Percentiles rank a stretch among this genome's conserved stretches.
phyloP scores from a whole-genome alignment of 106 monocot species.

The Acanthochlamys bracteata region DNA sequence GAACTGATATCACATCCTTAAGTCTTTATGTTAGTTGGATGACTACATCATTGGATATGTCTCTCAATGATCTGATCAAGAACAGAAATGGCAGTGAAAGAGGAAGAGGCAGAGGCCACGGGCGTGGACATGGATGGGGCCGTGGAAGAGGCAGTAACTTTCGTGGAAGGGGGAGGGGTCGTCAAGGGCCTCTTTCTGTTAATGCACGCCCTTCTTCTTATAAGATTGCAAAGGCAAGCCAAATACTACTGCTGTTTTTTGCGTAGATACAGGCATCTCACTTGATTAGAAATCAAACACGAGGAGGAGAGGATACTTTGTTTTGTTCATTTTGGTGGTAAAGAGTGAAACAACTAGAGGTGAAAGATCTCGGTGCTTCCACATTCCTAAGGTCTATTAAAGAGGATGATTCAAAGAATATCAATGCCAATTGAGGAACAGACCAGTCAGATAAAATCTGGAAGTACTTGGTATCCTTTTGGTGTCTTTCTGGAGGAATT shows the following conservation, averaged over 20 bases:
- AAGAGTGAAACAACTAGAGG: slow-evolving; percentile 8
- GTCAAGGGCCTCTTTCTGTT: slow-evolving; percentile 61
- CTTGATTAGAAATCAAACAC: slow-evolving; percentile 31
- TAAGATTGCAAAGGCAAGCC: slow-evolving; percentile 95
- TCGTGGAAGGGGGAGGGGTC: slow-evolving; percentile 47
- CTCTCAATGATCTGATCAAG: slow-evolving; percentile 53
- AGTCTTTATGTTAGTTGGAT: slow-evolving; percentile 13
- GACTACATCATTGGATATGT: slow-evolving; percentile 40
- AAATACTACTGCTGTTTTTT: slow-evolving; percentile 50
- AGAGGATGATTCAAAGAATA: slow-evolving; percentile 14
- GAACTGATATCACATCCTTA: too few species aligned
- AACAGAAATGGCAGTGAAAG: slow-evolving; percentile 37
- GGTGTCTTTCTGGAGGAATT: slow-evolving; percentile 15
- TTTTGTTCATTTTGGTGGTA: slow-evolving; percentile 18
- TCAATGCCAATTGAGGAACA: slow-evolving; percentile 16
- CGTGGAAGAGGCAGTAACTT: slow-evolving; percentile 39
- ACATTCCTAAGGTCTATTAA: slow-evolving; percentile 13
- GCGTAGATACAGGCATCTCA: slow-evolving; percentile 42
- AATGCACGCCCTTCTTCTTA: slow-evolving; percentile 50
- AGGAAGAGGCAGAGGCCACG: slow-evolving; percentile 39
- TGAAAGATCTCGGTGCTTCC: slow-evolving; percentile 16
- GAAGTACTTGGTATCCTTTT: slow-evolving; percentile 8
- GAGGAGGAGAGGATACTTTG: slow-evolving; percentile 19
- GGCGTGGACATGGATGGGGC: slow-evolving; percentile 21
- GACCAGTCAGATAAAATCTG: neutral